Percentiles rank a stretch among this genome's conserved stretches.
Evolutionary conservation across 2,329 filamentous ascomycete genomes (phyloP).

Genomic region (Colletotrichum filicis): DNA sequence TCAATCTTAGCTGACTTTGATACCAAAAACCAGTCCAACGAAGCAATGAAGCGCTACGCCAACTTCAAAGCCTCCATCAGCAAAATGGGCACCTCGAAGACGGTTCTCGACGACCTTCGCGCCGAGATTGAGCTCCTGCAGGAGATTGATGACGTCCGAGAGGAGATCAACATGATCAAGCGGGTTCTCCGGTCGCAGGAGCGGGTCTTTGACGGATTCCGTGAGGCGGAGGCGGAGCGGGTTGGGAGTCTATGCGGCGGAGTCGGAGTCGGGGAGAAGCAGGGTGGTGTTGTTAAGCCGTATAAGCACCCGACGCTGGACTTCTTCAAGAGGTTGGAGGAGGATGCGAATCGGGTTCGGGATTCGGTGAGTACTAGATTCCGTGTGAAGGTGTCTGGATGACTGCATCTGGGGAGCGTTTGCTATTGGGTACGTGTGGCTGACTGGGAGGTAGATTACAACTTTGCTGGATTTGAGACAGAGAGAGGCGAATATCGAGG

Average conservation of each 20-base stretch:
- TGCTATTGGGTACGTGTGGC: no score
- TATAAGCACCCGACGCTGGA: constrained; percentile 34
- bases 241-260: background rate
- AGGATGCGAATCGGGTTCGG: constrained; percentile 33
- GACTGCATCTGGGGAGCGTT: background rate
- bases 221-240: constrained; percentile 5
- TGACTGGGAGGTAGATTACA: constrained; percentile 29
- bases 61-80: constrained; percentile 34
- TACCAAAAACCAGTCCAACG: constrained; percentile 11
- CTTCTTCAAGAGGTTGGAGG: constrained; percentile 34
- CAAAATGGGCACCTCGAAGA: constrained; percentile 35
- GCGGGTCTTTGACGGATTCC: constrained; percentile 34
- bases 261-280: background rate
- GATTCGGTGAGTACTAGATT: constrained; percentile 20
- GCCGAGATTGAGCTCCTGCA: constrained; percentile 39
- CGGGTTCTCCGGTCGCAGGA: constrained; percentile 35
- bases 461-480: constrained; percentile 34
- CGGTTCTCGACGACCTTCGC: constrained; percentile 36
- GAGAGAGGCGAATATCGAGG: constrained; percentile 36
- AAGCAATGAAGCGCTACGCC: constrained; percentile 36
- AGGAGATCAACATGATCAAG: constrained; percentile 37
- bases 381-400: background rate
- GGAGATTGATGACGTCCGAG: constrained; percentile 32
- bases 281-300: background rate
- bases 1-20: background rate